phyloP scores from a whole-genome alignment of 2,329 filamentous ascomycete genomes.

The Alternaria angustiovoidea region DNA sequence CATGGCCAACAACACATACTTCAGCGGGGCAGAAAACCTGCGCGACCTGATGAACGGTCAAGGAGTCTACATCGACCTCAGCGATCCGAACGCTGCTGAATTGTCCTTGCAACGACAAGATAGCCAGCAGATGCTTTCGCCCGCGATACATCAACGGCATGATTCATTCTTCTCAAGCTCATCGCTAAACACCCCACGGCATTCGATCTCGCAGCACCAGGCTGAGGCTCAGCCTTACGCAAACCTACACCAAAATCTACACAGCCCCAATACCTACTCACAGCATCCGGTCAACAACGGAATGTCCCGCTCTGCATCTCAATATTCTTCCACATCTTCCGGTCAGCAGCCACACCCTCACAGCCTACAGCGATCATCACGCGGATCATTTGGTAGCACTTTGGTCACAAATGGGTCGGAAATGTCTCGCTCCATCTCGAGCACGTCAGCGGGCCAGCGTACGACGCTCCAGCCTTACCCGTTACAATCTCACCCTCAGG shows the following conservation, averaged over 20 bases:
- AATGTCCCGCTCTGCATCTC: constrained; percentile 24
- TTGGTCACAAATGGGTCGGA: neutral
- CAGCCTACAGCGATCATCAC: neutral
- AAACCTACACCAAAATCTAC: constrained; percentile 5
- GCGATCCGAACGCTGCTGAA: constrained; percentile 8
- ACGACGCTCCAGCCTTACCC: neutral
- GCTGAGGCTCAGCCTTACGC: constrained; percentile 30
- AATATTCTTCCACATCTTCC: constrained; percentile 17
- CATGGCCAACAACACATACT: constrained; percentile 8
- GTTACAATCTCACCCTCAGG: neutral
- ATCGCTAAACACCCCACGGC: constrained; percentile 5
- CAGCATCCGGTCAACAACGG: constrained; percentile 10
- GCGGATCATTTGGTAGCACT: constrained; percentile 2
- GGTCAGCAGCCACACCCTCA: constrained; percentile 1
- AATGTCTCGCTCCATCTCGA: constrained; percentile 21
- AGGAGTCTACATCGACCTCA: neutral
- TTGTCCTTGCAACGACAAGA: constrained; percentile 11
- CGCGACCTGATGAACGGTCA: constrained; percentile 8
- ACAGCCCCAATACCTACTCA: constrained; percentile 1
- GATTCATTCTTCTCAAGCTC: constrained; percentile 25
- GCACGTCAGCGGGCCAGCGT: constrained; percentile 3
- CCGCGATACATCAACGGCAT: constrained; percentile 16
- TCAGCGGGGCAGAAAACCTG: constrained; percentile 6
- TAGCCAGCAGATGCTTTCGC: constrained; percentile 17
- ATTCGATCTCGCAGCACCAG: constrained; percentile 16